Conservation (phyloP, 2,329 filamentous ascomycete species). For the Botryotinia convoluta region DNA sequence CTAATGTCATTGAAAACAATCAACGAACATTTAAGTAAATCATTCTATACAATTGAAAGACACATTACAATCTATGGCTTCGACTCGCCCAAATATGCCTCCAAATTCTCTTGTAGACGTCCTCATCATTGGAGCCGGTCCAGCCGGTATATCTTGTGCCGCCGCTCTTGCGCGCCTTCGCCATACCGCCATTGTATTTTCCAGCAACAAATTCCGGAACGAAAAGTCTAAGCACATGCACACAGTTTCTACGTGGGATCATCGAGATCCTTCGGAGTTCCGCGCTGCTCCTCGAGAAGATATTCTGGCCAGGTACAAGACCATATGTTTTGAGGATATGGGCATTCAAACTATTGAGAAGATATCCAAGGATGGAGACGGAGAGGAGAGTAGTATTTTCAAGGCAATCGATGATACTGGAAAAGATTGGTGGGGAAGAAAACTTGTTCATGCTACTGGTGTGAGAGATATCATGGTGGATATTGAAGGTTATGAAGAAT, state of each 20-base stretch:
- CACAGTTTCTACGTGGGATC: neutral
- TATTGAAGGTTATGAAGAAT: constrained; percentile 54
- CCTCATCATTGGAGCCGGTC: constrained; percentile 45
- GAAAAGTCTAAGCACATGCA: constrained; percentile 36
- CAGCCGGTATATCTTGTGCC: constrained; percentile 45
- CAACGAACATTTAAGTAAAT: neutral
- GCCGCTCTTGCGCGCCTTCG: constrained; percentile 41
- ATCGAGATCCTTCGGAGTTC: neutral
- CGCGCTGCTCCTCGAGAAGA: neutral
- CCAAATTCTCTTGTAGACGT: constrained; percentile 32
- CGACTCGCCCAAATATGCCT: neutral
- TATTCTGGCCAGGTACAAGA: constrained; percentile 39
- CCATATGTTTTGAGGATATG: constrained; percentile 35
- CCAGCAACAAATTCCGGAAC: constrained; percentile 45
- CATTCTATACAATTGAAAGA: neutral
- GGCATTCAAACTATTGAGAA: too few species aligned
- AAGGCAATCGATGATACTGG: constrained; percentile 45
- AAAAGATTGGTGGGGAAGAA: constrained; percentile 47
- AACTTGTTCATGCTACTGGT: constrained; percentile 55
- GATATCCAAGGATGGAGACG: too few species aligned
- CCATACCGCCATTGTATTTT: constrained; percentile 45
- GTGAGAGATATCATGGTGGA: constrained; percentile 49
- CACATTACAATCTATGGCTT: neutral
- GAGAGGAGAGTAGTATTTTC: constrained; percentile 32
- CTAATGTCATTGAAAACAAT: too few species aligned